Conservation (phyloP, 768 basidiomycete genomes). For the Russula virescens region DNA sequence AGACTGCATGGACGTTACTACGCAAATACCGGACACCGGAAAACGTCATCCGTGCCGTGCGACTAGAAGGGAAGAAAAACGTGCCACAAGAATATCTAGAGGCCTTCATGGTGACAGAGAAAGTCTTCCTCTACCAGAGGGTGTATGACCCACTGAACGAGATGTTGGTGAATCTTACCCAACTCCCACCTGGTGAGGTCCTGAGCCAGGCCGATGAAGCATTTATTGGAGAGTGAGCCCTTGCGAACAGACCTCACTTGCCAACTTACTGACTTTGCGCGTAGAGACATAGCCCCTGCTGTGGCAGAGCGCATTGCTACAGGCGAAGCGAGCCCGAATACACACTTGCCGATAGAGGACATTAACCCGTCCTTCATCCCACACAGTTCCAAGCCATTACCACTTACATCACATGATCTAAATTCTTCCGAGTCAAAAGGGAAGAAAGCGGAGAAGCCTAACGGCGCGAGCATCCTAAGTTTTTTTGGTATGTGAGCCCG, state of each 20-base stretch:
- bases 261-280: constrained; percentile 14
- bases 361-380: constrained; percentile 66
- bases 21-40: constrained; percentile 83
- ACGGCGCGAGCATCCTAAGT: constrained; percentile 42
- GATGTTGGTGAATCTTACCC: constrained; percentile 64
- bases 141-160: constrained; percentile 75
- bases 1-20: constrained; percentile 82
- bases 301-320: constrained; percentile 61
- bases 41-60: constrained; percentile 68
- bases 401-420: constrained; percentile 26
- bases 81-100: constrained; percentile 75
- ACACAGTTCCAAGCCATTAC: constrained; percentile 41
- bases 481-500: constrained; percentile 54
- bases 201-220: constrained; percentile 60
- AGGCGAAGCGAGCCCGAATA: constrained; percentile 69
- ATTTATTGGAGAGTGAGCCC: constrained; percentile 63
- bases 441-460: constrained; percentile 32
- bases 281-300: constrained; percentile 56
- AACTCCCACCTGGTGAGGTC: constrained; percentile 44
- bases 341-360: constrained; percentile 65
- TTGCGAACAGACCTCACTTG: background rate
- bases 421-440: constrained; percentile 17
- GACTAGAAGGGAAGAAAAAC: constrained; percentile 75
- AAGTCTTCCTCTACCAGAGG: constrained; percentile 88
- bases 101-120: constrained; percentile 76